Percentiles rank a stretch among this genome's conserved stretches.
phyloP scores from a whole-genome alignment of 805 yeast species.

The Candida piceae region DNA sequence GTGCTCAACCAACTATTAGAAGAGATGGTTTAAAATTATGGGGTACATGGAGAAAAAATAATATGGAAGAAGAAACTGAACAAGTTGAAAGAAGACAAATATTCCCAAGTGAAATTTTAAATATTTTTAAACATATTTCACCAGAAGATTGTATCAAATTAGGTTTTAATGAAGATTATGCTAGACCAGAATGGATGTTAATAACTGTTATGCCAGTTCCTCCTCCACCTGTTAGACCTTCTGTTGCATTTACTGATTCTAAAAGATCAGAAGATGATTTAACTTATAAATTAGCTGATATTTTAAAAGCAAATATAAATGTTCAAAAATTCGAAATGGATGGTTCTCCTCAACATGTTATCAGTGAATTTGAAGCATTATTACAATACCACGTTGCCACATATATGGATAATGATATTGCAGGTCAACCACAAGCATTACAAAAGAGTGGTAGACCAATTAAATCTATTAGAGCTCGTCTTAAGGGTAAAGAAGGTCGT shows the following conservation, averaged over 20 bases:
- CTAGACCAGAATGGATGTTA: slow-evolving; percentile 98
- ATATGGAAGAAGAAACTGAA: slow-evolving; percentile 70
- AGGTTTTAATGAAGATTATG: slow-evolving; percentile 93
- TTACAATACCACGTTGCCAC: slow-evolving; percentile 98
- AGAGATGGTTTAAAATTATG: slow-evolving; percentile 92
- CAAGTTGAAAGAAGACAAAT: slow-evolving; percentile 90
- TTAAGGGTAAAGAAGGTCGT: slow-evolving; percentile 99
- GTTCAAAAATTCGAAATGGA: slow-evolving; percentile 97
- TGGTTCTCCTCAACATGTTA: slow-evolving; percentile 98
- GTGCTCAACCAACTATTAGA: slow-evolving; percentile 91
- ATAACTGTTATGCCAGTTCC: slow-evolving; percentile 98
- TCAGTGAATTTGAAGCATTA: slow-evolving; percentile 91
- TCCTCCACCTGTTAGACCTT: slow-evolving; percentile 99
- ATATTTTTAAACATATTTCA: slow-evolving; percentile 87
- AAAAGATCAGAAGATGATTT: slow-evolving; percentile 99
- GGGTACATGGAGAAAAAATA: slow-evolving; percentile 96
- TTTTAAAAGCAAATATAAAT: slow-evolving; percentile 90
- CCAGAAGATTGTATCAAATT: slow-evolving; percentile 73
- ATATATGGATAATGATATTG: slow-evolving; percentile 98
- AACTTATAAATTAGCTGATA: slow-evolving; percentile 95
- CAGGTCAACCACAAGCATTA: slow-evolving; percentile 98
- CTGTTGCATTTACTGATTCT: slow-evolving; percentile 95
- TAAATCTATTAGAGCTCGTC: slow-evolving; percentile 97
- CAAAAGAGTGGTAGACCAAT: slow-evolving; percentile 99
- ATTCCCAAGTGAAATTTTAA: slow-evolving; percentile 83